Evolutionary conservation across 495 filamentous ascomycete species (phyloP).

Genomic region (Hypomontagnella submonticulosa): DNA sequence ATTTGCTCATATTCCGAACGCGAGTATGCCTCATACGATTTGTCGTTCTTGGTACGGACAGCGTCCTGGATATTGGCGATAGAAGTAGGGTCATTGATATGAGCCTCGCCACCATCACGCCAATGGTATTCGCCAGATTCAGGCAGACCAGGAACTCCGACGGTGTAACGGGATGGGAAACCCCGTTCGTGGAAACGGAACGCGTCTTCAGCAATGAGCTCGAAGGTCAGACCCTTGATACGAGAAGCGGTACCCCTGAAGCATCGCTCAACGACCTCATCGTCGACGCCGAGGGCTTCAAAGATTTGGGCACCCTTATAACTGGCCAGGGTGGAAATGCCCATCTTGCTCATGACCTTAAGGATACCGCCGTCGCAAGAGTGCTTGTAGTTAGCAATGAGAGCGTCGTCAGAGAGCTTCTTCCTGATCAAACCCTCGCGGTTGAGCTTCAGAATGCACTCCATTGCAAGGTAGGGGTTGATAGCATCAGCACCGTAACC

Average conservation of each 20-base stretch:
- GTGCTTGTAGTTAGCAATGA: slow-evolving; percentile 97
- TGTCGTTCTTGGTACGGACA: slow-evolving; percentile 98
- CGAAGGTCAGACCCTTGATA: slow-evolving; percentile 95
- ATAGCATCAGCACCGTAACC: slow-evolving; percentile 97
- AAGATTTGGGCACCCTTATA: slow-evolving; percentile 99
- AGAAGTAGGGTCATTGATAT: slow-evolving; percentile 94
- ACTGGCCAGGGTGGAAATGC: slow-evolving; percentile 96
- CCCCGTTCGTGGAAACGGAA: slow-evolving; percentile 97
- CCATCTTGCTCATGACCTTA: slow-evolving; percentile 99
- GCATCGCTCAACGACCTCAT: slow-evolving; percentile 94
- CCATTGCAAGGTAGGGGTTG: slow-evolving; percentile 96
- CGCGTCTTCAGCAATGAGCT: slow-evolving; percentile 94
- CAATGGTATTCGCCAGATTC: slow-evolving; percentile 99
- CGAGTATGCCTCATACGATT: slow-evolving; percentile 98
- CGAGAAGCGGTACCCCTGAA: slow-evolving; percentile 96
- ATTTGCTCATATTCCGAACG: slow-evolving; percentile 95
- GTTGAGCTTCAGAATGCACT: slow-evolving; percentile 99
- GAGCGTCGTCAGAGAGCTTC: slow-evolving; percentile 81
- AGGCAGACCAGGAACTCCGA: slow-evolving; percentile 83
- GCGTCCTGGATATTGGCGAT: slow-evolving; percentile 99
- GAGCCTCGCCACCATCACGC: slow-evolving; percentile 98
- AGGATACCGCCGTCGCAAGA: slow-evolving; percentile 98
- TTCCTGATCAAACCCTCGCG: slow-evolving; percentile 94
- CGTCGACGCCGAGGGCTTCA: slow-evolving; percentile 97
- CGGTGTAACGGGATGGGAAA: slow-evolving; percentile 84